Conservation (phyloP, 2,329 filamentous ascomycete species). For the Botrytis aclada region DNA sequence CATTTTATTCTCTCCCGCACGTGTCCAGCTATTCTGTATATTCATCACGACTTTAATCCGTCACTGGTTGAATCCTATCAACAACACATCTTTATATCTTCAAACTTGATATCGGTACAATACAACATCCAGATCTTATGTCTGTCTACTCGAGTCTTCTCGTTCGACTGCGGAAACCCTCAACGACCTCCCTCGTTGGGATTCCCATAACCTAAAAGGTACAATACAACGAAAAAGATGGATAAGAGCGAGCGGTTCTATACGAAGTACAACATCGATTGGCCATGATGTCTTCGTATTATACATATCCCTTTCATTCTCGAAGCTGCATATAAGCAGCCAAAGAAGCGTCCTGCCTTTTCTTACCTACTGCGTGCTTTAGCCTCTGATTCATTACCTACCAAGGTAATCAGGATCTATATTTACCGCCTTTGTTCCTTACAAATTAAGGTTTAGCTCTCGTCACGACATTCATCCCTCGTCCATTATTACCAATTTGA, state of each 20-base stretch:
- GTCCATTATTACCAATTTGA: constrained; percentile 12
- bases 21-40: no score
- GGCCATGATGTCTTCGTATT: neutral
- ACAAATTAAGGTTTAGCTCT: constrained; percentile 1
- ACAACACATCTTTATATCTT: neutral
- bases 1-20: neutral
- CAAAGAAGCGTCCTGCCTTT: neutral
- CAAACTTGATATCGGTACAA: neutral
- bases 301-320: neutral
- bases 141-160: neutral
- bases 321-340: neutral
- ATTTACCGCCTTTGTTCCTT: constrained; percentile 3
- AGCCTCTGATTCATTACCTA: neutral
- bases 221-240: neutral
- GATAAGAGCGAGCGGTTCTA: neutral
- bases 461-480: neutral
- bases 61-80: no score
- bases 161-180: neutral
- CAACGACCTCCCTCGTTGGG: neutral
- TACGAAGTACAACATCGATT: neutral
- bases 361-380: constrained; percentile 8
- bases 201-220: neutral
- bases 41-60: no score
- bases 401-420: neutral
- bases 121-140: neutral